phyloP scores from a whole-genome alignment of 495 filamentous ascomycete genomes.

The Aspergillus asperescens region DNA sequence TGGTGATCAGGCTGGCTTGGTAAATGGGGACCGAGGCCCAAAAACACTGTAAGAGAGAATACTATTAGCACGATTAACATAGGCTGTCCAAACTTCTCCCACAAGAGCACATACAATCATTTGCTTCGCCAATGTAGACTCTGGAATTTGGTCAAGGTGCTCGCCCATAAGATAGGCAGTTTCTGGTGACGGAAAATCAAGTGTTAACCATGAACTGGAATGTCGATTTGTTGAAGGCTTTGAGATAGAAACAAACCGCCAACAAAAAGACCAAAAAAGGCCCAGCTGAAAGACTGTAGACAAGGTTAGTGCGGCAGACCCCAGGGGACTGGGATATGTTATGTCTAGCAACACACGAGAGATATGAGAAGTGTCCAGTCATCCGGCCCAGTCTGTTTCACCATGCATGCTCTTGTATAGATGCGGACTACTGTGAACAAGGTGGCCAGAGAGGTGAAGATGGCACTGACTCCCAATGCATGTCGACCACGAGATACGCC shows the following conservation, averaged over 20 bases:
- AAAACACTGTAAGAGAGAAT: slow-evolving; percentile 22
- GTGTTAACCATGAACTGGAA: slow-evolving; percentile 9
- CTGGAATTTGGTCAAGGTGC: slow-evolving; percentile 24
- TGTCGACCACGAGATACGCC: slow-evolving; percentile 24
- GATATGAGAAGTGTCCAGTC: slow-evolving; percentile 35
- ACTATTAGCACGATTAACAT: background rate
- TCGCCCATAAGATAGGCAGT: slow-evolving; percentile 36
- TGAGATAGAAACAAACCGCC: slow-evolving; percentile 23
- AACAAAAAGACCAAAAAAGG: slow-evolving; percentile 31
- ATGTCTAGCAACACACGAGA: slow-evolving; percentile 18
- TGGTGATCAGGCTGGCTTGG: slow-evolving; percentile 30
- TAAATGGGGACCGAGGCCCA: slow-evolving; percentile 36
- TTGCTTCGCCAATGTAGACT: slow-evolving; percentile 20
- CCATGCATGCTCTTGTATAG: slow-evolving; percentile 51
- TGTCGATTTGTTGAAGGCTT: background rate
- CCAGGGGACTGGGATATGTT: background rate
- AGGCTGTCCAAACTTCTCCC: background rate
- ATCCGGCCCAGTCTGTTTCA: slow-evolving; percentile 56
- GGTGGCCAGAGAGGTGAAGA: slow-evolving; percentile 32
- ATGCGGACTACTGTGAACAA: slow-evolving; percentile 27
- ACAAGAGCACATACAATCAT: slow-evolving; percentile 26
- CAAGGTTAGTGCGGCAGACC: background rate
- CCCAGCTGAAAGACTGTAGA: slow-evolving; percentile 31
- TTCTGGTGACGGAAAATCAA: slow-evolving; percentile 17
- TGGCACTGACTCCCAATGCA: slow-evolving; percentile 27